A percentile compares a stretch with the other conserved stretches of the same genome.
Conservation (phyloP, 768 basidiomycete species). For the Solioccasus polychromus region DNA sequence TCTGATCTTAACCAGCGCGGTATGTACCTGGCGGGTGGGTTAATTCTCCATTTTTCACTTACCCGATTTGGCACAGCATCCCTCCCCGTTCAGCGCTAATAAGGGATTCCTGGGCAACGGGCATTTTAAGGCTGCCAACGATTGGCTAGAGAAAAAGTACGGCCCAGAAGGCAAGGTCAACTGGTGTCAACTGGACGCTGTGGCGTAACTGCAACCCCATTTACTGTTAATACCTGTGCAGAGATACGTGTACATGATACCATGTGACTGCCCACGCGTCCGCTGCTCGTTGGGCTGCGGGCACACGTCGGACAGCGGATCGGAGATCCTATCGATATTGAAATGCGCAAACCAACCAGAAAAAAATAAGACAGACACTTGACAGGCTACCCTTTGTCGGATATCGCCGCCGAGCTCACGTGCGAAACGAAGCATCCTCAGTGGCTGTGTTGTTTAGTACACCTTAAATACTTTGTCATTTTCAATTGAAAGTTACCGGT, state of each 20-base stretch:
- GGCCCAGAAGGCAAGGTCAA: conserved; percentile 69
- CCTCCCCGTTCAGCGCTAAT: conserved; percentile 75
- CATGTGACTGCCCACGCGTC: conserved; percentile 13
- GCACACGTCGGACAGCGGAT: conserved; percentile 14
- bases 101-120: conserved; percentile 85
- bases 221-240: conserved; percentile 26
- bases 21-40: conserved; percentile 36
- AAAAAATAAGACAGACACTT: background rate
- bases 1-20: conserved; percentile 72
- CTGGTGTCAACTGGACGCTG: conserved; percentile 55
- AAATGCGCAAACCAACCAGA: conserved; percentile 21
- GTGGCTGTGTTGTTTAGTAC: conserved; percentile 29
- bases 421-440: conserved; percentile 13
- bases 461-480: conserved; percentile 31
- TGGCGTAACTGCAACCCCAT: conserved; percentile 20
- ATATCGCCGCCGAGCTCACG: conserved; percentile 22
- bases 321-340: conserved; percentile 26
- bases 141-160: conserved; percentile 81
- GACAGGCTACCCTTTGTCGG: conserved; percentile 10
- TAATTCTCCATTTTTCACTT: conserved; percentile 24
- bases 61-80: conserved; percentile 57
- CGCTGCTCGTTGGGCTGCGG: conserved; percentile 19
- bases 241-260: conserved; percentile 18
- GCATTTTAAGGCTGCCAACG: conserved; percentile 85
- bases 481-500: conserved; percentile 22